Evolutionary conservation across 108 stramenopile species (phyloP).

Genomic region (Nannochloropsis gaditana): DNA sequence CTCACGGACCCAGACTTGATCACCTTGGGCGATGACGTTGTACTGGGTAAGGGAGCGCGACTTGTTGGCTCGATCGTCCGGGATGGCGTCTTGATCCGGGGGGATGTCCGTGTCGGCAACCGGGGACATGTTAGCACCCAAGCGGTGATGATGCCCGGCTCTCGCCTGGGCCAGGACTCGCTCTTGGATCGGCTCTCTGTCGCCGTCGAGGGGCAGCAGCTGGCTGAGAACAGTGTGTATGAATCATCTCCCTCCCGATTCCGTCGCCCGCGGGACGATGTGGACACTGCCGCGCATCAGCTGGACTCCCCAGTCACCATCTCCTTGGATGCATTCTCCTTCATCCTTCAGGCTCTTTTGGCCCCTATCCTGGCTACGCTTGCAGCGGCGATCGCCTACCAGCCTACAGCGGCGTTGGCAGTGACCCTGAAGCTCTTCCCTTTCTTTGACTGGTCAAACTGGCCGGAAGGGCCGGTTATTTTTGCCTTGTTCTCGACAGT

Average conservation of each 20-base stretch:
- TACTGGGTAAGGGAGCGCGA: neutral
- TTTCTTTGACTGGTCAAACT: neutral
- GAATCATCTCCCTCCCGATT: conserved; percentile 12
- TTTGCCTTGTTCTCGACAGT: neutral
- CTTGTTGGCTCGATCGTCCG: neutral
- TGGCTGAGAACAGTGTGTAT: neutral
- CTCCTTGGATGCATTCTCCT: neutral
- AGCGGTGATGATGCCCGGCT: conserved; percentile 14
- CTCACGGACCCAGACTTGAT: neutral
- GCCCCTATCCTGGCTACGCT: neutral
- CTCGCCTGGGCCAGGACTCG: neutral
- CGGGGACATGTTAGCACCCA: neutral
- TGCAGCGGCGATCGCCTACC: neutral
- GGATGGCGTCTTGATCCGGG: neutral
- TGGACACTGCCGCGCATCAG: neutral
- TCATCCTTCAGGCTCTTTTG: conserved; percentile 1
- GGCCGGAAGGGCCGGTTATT: neutral
- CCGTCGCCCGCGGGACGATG: neutral
- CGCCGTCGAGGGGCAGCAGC: conserved; percentile 6
- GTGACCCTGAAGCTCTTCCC: neutral
- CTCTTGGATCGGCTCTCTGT: conserved; percentile 1
- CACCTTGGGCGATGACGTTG: neutral
- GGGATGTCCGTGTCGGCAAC: neutral
- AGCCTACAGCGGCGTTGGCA: conserved; percentile 7
- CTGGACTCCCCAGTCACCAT: neutral